Base-by-base conservation (phyloP, 2,329 filamentous ascomycete genomes). In the Huntiella omanensis region DNA sequence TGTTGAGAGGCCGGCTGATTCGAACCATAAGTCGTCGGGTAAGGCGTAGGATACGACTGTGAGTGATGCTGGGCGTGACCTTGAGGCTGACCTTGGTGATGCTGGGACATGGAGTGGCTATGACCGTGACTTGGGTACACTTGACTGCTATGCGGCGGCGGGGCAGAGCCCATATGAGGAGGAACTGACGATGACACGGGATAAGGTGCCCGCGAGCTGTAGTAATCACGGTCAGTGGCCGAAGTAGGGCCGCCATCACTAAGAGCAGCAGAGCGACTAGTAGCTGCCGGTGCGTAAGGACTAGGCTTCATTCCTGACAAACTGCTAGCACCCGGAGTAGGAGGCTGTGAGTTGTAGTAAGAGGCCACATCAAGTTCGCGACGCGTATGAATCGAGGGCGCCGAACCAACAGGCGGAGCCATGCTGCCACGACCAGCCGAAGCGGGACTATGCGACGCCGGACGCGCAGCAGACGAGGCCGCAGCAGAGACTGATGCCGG, bases 231-330 rank as follows among this genome's bases (percentile, higher is more conserved):
- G 19, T 67, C 66, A 1, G 12, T 11, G 28, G 13, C 13, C 55
- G 54, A 1, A 58, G 58, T 5, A 58, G 51, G 11, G 60, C 51
- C 3, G 56, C 49, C 15, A 62, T 60, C 10, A 61, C 55, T 16
- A 11, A 61, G 59, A 52, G 70, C 64, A 7, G 63, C 60, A 6
- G 61, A 55, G 22, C 70, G 62, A n/a, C 68, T 63, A 4, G 60
- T 58, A 17, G 58, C 62, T 54, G 70, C 58, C 5, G 71, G 69
- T 4, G 72, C 73, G 43, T 66, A 67, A 3, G 64, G 41, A 34
- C 16, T 19, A 7, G 39, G 70, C 56, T 75, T 75, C 45, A 75
- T 59, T 4, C 70, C 61, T 13, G 71, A 70, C 60, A 76, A 74
- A 5, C 60, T 64, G 22, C 22, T 28, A 3, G 69, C 65, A 34